Evolutionary conservation across 306 rosid species (phyloP).

Genomic region (Crataegus laevigata): DNA sequence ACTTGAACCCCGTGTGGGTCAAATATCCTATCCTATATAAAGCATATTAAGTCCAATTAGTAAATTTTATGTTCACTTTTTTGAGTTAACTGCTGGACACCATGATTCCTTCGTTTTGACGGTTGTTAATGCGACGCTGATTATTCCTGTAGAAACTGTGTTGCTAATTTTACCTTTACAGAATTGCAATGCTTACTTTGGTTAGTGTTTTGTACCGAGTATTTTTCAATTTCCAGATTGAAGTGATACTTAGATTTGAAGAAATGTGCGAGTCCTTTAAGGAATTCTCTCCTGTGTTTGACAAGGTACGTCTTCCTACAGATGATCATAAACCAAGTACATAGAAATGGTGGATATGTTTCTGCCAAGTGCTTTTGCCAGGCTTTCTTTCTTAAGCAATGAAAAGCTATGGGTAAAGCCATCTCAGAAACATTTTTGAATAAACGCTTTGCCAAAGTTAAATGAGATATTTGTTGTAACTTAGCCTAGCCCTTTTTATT

Average conservation of each 20-base stretch:
- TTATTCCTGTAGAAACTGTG: neutral
- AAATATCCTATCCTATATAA: neutral
- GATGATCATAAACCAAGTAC: neutral
- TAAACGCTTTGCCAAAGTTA: neutral
- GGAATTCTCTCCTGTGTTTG: constrained; percentile 64
- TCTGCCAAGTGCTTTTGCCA: neutral
- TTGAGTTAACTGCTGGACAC: neutral
- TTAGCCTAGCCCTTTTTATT: neutral
- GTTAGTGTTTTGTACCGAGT: neutral
- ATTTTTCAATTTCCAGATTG: constrained; percentile 47
- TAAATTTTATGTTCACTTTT: neutral
- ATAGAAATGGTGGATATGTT: neutral
- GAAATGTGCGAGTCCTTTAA: constrained; percentile 91
- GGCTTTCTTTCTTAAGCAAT: neutral
- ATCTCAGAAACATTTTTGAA: neutral
- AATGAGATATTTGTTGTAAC: neutral
- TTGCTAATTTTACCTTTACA: neutral
- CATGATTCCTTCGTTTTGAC: neutral
- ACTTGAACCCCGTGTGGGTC: neutral
- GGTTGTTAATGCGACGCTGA: neutral
- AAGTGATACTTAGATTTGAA: constrained; percentile 83
- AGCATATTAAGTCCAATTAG: neutral
- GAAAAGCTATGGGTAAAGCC: neutral
- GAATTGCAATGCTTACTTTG: neutral
- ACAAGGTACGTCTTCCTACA: constrained; percentile 41